Conservation (phyloP, 2,329 filamentous ascomycete genomes). For the Pseudocercospora fijiensis region DNA sequence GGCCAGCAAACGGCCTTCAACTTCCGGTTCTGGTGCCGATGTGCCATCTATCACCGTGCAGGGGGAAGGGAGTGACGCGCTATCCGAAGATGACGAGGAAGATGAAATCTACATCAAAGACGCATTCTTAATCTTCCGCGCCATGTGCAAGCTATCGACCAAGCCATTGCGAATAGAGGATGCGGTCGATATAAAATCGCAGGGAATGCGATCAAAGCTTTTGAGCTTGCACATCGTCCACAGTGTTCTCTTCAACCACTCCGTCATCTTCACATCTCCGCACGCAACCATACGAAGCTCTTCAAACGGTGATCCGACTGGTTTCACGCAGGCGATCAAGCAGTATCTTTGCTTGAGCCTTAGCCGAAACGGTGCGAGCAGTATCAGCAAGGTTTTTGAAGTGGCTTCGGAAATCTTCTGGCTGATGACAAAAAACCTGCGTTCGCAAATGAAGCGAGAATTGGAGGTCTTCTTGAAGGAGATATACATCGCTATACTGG, state of each 20-base stretch:
- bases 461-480: constrained; percentile 98
- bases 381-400: constrained; percentile 87
- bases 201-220: constrained; percentile 96
- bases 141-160: constrained; percentile 95
- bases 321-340: constrained; percentile 91
- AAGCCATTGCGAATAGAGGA: constrained; percentile 88
- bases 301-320: constrained; percentile 81
- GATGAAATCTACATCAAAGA: constrained; percentile 97
- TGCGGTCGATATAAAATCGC: constrained; percentile 85
- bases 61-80: constrained; percentile 47
- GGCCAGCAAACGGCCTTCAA: constrained; percentile 29
- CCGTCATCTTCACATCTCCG: constrained; percentile 84
- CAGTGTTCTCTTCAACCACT: constrained; percentile 91
- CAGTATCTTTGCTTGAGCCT: constrained; percentile 95
- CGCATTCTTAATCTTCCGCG: constrained; percentile 93
- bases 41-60: constrained; percentile 41
- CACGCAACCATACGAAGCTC: constrained; percentile 90
- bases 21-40: constrained; percentile 49
- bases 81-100: constrained; percentile 70
- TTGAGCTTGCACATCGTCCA: constrained; percentile 94
- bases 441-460: constrained; percentile 95
- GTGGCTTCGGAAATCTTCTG: constrained; percentile 97
- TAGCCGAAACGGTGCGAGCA: constrained; percentile 91
- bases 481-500: constrained; percentile 89
- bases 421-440: constrained; percentile 92